A percentile compares a stretch with the other conserved stretches of the same genome.
phyloP scores from a whole-genome alignment of 768 basidiomycete species.

The Tubosaeta brunneosetosa region DNA sequence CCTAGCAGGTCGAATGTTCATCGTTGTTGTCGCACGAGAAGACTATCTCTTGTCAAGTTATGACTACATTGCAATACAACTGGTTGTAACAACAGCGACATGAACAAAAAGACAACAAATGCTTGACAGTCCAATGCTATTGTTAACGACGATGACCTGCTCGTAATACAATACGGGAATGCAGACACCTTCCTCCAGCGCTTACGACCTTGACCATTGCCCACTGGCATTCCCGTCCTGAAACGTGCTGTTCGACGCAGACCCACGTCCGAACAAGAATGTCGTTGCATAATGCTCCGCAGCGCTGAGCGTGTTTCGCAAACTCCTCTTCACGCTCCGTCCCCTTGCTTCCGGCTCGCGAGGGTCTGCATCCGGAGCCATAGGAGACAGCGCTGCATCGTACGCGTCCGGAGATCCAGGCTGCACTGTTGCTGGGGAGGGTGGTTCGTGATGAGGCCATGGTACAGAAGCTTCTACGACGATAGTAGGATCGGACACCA shows the following conservation, averaged over 20 bases:
- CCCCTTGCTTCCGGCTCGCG: constrained; percentile 44
- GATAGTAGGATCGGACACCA: constrained; percentile 7
- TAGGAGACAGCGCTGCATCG: constrained; percentile 34
- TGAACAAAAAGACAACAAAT: constrained; percentile 8
- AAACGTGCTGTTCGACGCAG: constrained; percentile 20
- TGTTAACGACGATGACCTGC: constrained; percentile 4
- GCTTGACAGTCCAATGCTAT: constrained; percentile 9
- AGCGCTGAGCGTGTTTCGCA: constrained; percentile 63
- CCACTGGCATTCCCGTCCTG: constrained; percentile 23
- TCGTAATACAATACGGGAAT: constrained; percentile 8
- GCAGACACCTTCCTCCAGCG: constrained; percentile 1
- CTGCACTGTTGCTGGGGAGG: constrained; percentile 32
- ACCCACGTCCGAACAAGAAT: constrained; percentile 58
- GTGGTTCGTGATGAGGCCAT: constrained; percentile 45
- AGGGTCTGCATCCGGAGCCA: constrained; percentile 27
- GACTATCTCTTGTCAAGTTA: background rate
- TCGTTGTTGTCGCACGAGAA: constrained; percentile 1
- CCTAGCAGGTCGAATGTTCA: constrained; percentile 31
- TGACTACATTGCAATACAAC: constrained; percentile 26
- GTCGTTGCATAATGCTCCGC: constrained; percentile 68
- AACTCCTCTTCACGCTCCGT: constrained; percentile 57
- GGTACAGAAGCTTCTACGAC: constrained; percentile 23
- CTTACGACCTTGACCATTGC: constrained; percentile 25
- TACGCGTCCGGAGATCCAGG: constrained; percentile 38
- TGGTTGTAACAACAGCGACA: constrained; percentile 22